Conservation (phyloP, 2,329 filamentous ascomycete species). For the Hypoxylon sp. region DNA sequence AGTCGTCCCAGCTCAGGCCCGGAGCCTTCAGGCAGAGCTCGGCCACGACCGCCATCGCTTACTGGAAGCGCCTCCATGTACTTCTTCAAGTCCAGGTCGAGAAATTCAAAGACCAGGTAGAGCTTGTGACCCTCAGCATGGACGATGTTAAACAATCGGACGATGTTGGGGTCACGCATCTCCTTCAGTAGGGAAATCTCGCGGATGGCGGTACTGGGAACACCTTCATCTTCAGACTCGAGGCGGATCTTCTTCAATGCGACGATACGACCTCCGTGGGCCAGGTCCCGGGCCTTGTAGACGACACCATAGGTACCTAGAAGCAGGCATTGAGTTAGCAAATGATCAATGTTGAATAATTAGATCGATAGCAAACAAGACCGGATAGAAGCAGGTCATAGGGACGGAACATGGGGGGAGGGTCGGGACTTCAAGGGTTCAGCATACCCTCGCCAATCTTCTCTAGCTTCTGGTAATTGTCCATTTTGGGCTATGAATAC, state of each 20-base stretch:
- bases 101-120: slow-evolving; percentile 92
- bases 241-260: slow-evolving; percentile 96
- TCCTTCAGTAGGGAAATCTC: slow-evolving; percentile 96
- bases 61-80: slow-evolving; percentile 94
- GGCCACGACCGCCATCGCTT: slow-evolving; percentile 86
- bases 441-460: slow-evolving; percentile 91
- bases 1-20: slow-evolving; percentile 74
- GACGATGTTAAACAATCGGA: slow-evolving; percentile 90
- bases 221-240: slow-evolving; percentile 94
- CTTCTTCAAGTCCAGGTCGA: slow-evolving; percentile 93
- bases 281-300: slow-evolving; percentile 92
- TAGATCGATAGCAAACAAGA: slow-evolving; percentile 5
- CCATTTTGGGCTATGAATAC: slow-evolving; percentile 69
- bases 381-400: slow-evolving; percentile 1
- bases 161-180: slow-evolving; percentile 93
- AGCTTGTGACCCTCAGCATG: slow-evolving; percentile 96
- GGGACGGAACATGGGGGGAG: slow-evolving; percentile 6
- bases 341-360: slow-evolving; percentile 13
- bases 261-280: slow-evolving; percentile 85
- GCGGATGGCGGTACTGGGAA: slow-evolving; percentile 92
- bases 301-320: slow-evolving; percentile 94
- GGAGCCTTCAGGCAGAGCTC: slow-evolving; percentile 84
- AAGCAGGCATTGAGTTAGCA: slow-evolving; percentile 27
- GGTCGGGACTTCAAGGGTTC: slow-evolving; percentile 19
- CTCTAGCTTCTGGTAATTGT: slow-evolving; percentile 97